Evolutionary conservation across 352 stramenopile species (phyloP), one percentile per base, ranked within the genome.

Genomic region (Phytophthora agathidicida): DNA sequence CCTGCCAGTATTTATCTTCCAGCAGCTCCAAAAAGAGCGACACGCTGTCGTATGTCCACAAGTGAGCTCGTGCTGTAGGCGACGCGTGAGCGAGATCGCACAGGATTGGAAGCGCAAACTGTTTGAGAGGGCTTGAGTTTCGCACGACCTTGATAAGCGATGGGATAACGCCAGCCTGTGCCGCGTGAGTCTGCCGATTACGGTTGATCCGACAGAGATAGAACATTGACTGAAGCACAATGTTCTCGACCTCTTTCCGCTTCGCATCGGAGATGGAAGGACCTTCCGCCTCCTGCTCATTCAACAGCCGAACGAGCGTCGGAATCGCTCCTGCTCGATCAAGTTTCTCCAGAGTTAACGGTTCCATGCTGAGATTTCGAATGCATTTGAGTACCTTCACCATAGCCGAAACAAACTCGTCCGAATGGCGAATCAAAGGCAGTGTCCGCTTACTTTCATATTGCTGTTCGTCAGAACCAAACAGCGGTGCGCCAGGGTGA

Each of bases 201-300:
- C 88, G 72, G 56, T 96, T 97, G 56, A 98, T 95, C 11, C 89
- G 85, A 55, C 93, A 98, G 11, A 98, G 66, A 55, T 98, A 98
- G 48, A 95, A 98, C 77, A 98, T 96, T 3, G 86, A 82, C 59
- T 93, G 91, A 6, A 98, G 73, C 30, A 97, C 82, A 47, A 97
- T 86, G 38, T 96, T 96, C 53, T 98, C 89, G 2, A 97, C 66
- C 46, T 97, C 89, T 54, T 96, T 85, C 19, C 68, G 73, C 59
- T 79, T 90, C 28, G 43, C 67, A 35, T 59, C 66, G 2, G 65
- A 77, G 14, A 65, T 65, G 5, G 46, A 64, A 2, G 67, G 46
- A 7, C 50, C 55, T 44, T 60, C 60, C 5, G 51, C 32, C 33
- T 80, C 60, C 36, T 82, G 60, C 20, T 88, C 83, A 28, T 84